Evolutionary conservation across 345 rosid genomes (phyloP).

Genomic region (Boechera stricta): DNA sequence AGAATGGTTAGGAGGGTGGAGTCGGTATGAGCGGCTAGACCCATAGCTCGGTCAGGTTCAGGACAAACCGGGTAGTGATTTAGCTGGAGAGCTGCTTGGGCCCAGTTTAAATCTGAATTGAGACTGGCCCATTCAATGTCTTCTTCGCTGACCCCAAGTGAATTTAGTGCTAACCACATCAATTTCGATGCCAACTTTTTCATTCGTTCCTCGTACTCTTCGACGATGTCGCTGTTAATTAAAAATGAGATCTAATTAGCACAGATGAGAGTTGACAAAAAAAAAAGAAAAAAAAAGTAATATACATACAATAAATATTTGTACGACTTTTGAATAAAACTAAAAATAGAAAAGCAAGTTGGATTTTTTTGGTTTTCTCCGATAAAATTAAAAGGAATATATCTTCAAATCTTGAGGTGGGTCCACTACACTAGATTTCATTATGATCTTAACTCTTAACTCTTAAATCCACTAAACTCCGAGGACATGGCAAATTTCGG

Average conservation of each 20-base stretch:
- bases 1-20: conserved; percentile 72
- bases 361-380: conserved; percentile 40
- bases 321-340: conserved; percentile 21
- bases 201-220: conserved; percentile 74
- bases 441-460: conserved; percentile 22
- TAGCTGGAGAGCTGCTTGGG: conserved; percentile 63
- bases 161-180: conserved; percentile 53
- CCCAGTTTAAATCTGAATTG: conserved; percentile 36
- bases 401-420: conserved; percentile 45
- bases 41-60: conserved; percentile 69
- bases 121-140: conserved; percentile 49
- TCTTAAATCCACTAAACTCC: conserved; percentile 22
- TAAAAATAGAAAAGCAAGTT: conserved; percentile 15
- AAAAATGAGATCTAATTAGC: conserved; percentile 23
- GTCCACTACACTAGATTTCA: conserved; percentile 43
- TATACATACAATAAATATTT: not conserved
- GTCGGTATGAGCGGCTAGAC: conserved; percentile 94
- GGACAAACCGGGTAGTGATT: conserved; percentile 90
- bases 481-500: conserved; percentile 31
- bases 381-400: conserved; percentile 33
- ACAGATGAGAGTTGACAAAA: not conserved
- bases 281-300: not conserved
- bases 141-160: conserved; percentile 48
- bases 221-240: conserved; percentile 58
- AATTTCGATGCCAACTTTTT: conserved; percentile 59